Conservation (phyloP, 2,329 filamentous ascomycete species). For the Myrmaecium sp. region DNA sequence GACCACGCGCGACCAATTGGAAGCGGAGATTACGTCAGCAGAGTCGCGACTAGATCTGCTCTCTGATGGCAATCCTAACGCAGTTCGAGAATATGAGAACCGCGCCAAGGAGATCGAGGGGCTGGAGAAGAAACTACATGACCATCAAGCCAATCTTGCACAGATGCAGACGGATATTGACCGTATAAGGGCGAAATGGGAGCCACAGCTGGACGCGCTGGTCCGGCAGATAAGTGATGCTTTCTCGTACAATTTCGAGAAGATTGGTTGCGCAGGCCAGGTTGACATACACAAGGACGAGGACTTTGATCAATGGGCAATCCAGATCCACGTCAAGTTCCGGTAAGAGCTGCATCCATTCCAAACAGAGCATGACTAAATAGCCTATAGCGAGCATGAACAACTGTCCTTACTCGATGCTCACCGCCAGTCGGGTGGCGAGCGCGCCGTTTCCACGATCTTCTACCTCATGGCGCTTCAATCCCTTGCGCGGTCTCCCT, state of each 20-base stretch:
- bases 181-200: constrained; percentile 57
- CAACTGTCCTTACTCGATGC: constrained; percentile 70
- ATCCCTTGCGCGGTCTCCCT: constrained; percentile 80
- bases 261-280: constrained; percentile 87
- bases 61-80: constrained; percentile 56
- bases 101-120: constrained; percentile 45
- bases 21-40: constrained; percentile 58
- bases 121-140: constrained; percentile 40
- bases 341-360: constrained; percentile 36
- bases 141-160: constrained; percentile 28
- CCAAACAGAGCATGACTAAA: constrained; percentile 5
- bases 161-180: constrained; percentile 46
- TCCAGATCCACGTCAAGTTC: constrained; percentile 91
- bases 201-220: constrained; percentile 64
- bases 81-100: constrained; percentile 51
- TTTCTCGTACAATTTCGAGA: constrained; percentile 83
- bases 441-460: constrained; percentile 90
- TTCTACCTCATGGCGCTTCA: constrained; percentile 99
- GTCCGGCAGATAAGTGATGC: constrained; percentile 72
- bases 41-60: constrained; percentile 63
- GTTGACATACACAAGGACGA: constrained; percentile 75
- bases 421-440: constrained; percentile 89
- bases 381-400: constrained; percentile 53
- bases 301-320: constrained; percentile 86
- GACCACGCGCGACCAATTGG: constrained; percentile 38